phyloP scores from a whole-genome alignment of 2,329 filamentous ascomycete genomes.

The Hymenoscyphus occultus region DNA sequence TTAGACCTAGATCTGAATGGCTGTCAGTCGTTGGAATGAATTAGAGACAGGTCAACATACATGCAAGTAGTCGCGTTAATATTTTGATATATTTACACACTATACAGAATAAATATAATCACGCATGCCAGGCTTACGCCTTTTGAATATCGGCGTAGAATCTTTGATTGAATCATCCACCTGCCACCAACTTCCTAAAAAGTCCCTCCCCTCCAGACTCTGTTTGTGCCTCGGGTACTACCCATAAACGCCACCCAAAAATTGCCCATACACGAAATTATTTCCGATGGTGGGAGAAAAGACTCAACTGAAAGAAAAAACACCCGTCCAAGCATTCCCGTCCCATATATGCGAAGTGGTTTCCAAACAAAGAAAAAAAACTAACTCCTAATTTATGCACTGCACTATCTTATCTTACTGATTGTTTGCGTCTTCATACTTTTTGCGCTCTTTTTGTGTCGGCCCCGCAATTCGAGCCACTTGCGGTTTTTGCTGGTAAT shows the following conservation, averaged over 20 bases:
- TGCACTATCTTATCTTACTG: conserved; percentile 4
- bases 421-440: not conserved
- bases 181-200: not conserved
- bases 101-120: conserved; percentile 2
- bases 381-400: conserved; percentile 3
- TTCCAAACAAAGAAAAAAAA: not conserved
- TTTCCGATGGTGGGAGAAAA: not conserved
- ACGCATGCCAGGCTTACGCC: not conserved
- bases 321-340: conserved; percentile 2
- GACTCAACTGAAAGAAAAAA: not conserved
- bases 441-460: not conserved
- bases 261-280: not conserved
- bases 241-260: not conserved
- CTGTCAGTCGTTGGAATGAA: not conserved
- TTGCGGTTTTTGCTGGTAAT: not conserved
- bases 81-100: conserved; percentile 4
- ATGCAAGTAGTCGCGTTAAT: not conserved
- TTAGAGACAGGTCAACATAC: not conserved
- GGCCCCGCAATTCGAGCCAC: not conserved
- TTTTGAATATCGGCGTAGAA: not conserved
- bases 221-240: not conserved
- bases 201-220: not conserved
- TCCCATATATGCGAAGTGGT: conserved; percentile 4
- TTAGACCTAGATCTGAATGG: not conserved
- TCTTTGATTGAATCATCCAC: conserved; percentile 3